Conservation (phyloP, 1,284 basidiomycete species). For the Porogramme epimiltina region DNA sequence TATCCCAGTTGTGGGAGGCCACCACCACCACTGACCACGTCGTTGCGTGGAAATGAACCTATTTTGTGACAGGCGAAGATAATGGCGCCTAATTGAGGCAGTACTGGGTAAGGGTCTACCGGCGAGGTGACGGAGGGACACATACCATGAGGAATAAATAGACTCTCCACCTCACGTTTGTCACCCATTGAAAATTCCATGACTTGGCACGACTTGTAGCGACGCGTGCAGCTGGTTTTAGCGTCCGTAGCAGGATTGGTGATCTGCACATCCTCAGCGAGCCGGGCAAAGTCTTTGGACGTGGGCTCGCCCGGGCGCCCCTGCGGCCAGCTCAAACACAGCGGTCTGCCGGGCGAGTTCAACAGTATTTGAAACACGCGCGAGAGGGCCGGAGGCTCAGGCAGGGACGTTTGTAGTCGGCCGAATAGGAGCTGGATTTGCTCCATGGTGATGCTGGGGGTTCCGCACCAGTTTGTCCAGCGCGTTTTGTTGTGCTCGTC, state of each 20-base stretch:
- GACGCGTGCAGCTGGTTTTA: conserved; percentile 91
- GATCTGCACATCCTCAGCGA: conserved; percentile 82
- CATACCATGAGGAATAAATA: conserved; percentile 92
- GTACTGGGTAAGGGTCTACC: conserved; percentile 18
- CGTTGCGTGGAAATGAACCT: conserved; percentile 45
- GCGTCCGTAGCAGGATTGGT: conserved; percentile 63
- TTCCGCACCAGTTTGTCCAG: conserved; percentile 97
- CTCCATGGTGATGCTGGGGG: conserved; percentile 56
- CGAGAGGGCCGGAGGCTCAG: conserved; percentile 48
- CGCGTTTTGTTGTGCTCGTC: conserved; percentile 74
- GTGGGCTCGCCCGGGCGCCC: conserved; percentile 64
- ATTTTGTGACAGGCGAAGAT: conserved; percentile 86
- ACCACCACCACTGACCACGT: conserved; percentile 31
- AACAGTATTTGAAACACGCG: conserved; percentile 84
- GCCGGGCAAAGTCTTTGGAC: conserved; percentile 80
- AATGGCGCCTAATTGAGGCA: conserved; percentile 56
- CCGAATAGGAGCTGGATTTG: conserved; percentile 62
- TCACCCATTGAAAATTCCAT: conserved; percentile 62
- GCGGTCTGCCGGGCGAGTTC: conserved; percentile 50
- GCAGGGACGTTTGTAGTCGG: conserved; percentile 55
- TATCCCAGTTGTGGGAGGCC: conserved; percentile 22
- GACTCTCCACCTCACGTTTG: conserved; percentile 77
- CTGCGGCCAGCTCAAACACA: conserved; percentile 89
- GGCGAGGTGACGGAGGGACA: conserved; percentile 28
- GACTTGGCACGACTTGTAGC: conserved; percentile 83